A percentile compares a stretch with the other conserved stretches of the same genome.
These are phyloP conservation scores for Huntiella abstrusa DNA, from an alignment of 2,329 filamentous ascomycete species.

Conservation along the genomic window DNA sequence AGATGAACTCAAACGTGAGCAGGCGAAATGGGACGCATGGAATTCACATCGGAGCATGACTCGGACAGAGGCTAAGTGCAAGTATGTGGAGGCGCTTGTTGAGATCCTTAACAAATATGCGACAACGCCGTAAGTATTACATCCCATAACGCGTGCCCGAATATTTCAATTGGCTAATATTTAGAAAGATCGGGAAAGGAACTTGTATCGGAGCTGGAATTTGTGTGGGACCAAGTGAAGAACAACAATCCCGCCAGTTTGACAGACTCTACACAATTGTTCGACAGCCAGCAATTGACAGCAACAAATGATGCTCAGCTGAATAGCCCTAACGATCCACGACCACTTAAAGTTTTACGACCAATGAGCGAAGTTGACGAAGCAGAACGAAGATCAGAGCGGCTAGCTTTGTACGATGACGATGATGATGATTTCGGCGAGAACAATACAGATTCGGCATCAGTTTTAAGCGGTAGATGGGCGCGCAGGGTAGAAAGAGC, in stretches of 20 bases:
- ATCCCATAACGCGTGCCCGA: not conserved
- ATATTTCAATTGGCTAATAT: not conserved
- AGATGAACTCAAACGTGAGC: constrained; percentile 39
- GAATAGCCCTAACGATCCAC: constrained; percentile 15
- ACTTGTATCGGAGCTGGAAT: constrained; percentile 86
- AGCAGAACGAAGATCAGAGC: constrained; percentile 35
- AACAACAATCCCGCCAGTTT: constrained; percentile 51
- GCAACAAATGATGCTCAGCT: not conserved
- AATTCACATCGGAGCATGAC: constrained; percentile 66
- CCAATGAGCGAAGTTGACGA: constrained; percentile 75
- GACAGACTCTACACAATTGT: constrained; percentile 35
- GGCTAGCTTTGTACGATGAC: constrained; percentile 26
- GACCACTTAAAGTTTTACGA: constrained; percentile 51
- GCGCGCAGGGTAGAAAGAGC: constrained; percentile 67
- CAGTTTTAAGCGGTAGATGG: constrained; percentile 30
- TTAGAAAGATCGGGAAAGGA: constrained; percentile 53
- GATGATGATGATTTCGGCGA: constrained; percentile 24
- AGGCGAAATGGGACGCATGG: constrained; percentile 85
- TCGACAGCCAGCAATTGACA: constrained; percentile 17
- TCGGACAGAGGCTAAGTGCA: constrained; percentile 80
- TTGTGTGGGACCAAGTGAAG: constrained; percentile 97
- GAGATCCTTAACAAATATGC: constrained; percentile 95
- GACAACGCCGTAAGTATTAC: constrained; percentile 47
- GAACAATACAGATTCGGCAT: constrained; percentile 2
- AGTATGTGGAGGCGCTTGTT: constrained; percentile 86